phyloP scores from a whole-genome alignment of 2,329 filamentous ascomycete species.

The Xylaria multiplex region DNA sequence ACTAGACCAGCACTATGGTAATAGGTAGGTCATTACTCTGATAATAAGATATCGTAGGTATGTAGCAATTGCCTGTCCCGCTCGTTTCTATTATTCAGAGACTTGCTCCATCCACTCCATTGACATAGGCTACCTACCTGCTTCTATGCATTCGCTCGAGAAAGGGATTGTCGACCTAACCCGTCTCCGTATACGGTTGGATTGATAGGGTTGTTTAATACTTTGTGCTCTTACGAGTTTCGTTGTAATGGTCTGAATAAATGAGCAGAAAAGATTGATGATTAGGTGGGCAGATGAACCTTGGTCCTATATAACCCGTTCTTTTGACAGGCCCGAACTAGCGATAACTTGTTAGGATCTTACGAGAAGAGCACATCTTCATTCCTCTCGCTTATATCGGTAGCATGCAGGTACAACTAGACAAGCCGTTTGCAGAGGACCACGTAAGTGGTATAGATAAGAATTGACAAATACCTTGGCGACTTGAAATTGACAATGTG shows the following conservation, averaged over 20 bases:
- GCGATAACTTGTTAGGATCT: not conserved
- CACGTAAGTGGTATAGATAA: not conserved
- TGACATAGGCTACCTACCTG: not conserved
- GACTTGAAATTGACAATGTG: not conserved
- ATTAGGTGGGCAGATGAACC: too few relatives aligned
- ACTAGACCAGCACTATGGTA: not conserved
- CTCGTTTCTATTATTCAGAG: not conserved
- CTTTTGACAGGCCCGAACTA: too few relatives aligned
- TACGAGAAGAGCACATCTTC: not conserved
- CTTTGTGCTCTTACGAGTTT: not conserved
- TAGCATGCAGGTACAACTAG: not conserved
- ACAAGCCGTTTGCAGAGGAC: not conserved
- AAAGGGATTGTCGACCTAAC: not conserved
- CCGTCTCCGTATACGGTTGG: not conserved
- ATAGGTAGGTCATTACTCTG: not conserved
- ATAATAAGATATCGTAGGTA: not conserved
- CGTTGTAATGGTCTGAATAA: too few relatives aligned
- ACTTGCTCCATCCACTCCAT: not conserved
- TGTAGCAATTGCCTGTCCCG: not conserved
- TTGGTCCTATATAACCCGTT: too few relatives aligned
- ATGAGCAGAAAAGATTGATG: too few relatives aligned
- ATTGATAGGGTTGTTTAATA: not conserved
- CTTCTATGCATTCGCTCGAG: not conserved
- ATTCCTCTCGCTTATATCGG: not conserved
- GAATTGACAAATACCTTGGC: not conserved